phyloP scores from a whole-genome alignment of 1,284 basidiomycete species.

The Mycosarcoma mackinlayi region DNA sequence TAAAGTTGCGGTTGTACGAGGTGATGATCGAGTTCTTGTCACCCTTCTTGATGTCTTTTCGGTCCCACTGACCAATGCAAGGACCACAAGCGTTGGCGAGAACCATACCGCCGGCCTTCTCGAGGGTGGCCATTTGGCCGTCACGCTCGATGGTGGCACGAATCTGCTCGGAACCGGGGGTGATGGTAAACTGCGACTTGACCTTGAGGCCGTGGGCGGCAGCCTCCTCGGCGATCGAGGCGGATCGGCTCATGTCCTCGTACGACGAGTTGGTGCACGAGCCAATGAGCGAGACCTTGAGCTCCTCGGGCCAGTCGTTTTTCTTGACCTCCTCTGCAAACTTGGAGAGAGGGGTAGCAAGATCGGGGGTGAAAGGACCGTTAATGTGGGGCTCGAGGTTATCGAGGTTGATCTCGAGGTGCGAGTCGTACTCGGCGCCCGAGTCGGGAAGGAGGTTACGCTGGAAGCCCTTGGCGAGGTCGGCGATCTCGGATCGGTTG shows the following conservation, averaged over 20 bases:
- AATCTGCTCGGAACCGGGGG: constrained; percentile 97
- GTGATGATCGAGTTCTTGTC: constrained; percentile 92
- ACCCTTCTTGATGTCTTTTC: constrained; percentile 95
- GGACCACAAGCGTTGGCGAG: constrained; percentile 98
- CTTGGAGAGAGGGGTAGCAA: constrained; percentile 79
- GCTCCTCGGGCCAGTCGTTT: constrained; percentile 95
- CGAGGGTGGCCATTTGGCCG: constrained; percentile 88
- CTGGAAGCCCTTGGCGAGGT: constrained; percentile 88
- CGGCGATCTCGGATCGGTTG: constrained; percentile 86
- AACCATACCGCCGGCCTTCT: constrained; percentile 88
- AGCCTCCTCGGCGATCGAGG: constrained; percentile 91
- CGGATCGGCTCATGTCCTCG: constrained; percentile 98
- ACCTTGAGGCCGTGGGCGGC: constrained; percentile 84
- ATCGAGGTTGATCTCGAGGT: constrained; percentile 92
- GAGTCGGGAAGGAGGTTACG: constrained; percentile 92
- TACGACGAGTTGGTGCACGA: constrained; percentile 99
- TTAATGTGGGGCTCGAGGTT: constrained; percentile 99
- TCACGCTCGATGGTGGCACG: constrained; percentile 97
- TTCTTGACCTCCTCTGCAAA: constrained; percentile 91
- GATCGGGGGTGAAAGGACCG: constrained; percentile 81
- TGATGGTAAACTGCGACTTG: constrained; percentile 96
- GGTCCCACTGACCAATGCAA: constrained; percentile 99
- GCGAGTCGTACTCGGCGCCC: constrained; percentile 91
- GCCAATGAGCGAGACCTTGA: constrained; percentile 96
- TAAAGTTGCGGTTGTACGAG: constrained; percentile 99